phyloP scores from a whole-genome alignment of 768 basidiomycete genomes.

The Rossbeevera mucosa region DNA sequence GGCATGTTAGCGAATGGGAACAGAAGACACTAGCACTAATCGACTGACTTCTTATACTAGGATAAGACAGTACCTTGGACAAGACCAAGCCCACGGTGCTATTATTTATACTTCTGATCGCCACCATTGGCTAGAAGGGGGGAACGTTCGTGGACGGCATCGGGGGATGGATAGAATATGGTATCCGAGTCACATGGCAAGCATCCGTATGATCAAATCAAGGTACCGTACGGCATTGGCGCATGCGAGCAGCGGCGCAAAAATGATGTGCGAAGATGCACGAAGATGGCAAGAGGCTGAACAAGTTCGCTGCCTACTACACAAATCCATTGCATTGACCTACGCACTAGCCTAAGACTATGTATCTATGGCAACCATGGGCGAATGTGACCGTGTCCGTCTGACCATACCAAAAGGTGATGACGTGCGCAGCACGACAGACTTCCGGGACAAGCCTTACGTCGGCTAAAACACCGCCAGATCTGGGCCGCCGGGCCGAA shows the following conservation, averaged over 20 bases:
- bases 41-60: constrained; percentile 9
- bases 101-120: not conserved
- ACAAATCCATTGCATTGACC: not conserved
- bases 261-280: not conserved
- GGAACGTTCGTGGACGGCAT: constrained; percentile 22
- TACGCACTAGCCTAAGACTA: not conserved
- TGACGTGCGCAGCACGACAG: not conserved
- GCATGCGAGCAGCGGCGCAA: not conserved
- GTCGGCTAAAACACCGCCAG: not conserved
- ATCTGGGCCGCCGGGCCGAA: not conserved
- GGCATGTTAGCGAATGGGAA: constrained; percentile 14
- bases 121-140: constrained; percentile 11
- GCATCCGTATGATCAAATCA: not conserved
- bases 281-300: not conserved
- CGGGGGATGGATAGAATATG: not conserved
- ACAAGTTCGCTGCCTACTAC: not conserved
- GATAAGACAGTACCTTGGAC: not conserved
- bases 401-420: not conserved
- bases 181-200: not conserved
- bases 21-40: not conserved
- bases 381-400: not conserved
- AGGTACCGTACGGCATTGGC: not conserved
- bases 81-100: not conserved
- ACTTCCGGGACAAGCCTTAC: not conserved
- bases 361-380: not conserved